These are phyloP conservation scores for Staphylotrichum tortipilum DNA, from an alignment of 495 filamentous ascomycete genomes.

Conservation along the genomic window DNA sequence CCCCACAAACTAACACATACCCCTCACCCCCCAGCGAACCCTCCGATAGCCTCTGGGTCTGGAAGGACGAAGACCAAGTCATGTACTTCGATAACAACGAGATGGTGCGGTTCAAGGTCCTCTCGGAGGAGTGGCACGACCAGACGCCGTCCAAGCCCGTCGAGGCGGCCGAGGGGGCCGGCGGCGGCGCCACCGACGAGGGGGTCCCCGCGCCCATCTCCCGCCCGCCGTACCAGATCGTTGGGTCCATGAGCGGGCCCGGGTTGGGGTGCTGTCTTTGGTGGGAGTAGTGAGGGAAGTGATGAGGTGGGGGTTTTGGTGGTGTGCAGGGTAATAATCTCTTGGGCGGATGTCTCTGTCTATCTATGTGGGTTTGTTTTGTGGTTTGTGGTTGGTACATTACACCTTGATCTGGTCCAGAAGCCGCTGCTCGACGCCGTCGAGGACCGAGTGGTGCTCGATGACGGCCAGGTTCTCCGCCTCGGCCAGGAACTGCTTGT, in stretches of 20 bases:
- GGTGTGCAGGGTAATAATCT: too few species aligned
- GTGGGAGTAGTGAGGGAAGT: too few species aligned
- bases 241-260: conserved; percentile 48
- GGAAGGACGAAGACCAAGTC: conserved; percentile 60
- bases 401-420: conserved; percentile 47
- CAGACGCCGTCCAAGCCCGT: conserved; percentile 64
- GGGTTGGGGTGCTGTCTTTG: conserved; percentile 46
- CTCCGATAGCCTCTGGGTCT: conserved; percentile 70
- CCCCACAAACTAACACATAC: neutral
- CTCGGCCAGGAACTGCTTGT: conserved; percentile 85
- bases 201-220: conserved; percentile 37
- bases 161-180: conserved; percentile 34
- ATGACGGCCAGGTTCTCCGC: conserved; percentile 92
- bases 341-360: too few species aligned
- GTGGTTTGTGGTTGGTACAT: neutral
- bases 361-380: too few species aligned
- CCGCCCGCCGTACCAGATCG: conserved; percentile 55
- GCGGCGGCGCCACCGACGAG: too few species aligned
- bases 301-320: too few species aligned
- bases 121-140: conserved; percentile 81
- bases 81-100: conserved; percentile 86
- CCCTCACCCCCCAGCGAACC: conserved; percentile 51
- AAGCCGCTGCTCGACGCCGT: conserved; percentile 77
- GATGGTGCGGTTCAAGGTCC: conserved; percentile 72
- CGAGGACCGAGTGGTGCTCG: conserved; percentile 83